Base-by-base conservation (phyloP, 1,139 yeast species). In the Saccharomyces hybrid region DNA sequence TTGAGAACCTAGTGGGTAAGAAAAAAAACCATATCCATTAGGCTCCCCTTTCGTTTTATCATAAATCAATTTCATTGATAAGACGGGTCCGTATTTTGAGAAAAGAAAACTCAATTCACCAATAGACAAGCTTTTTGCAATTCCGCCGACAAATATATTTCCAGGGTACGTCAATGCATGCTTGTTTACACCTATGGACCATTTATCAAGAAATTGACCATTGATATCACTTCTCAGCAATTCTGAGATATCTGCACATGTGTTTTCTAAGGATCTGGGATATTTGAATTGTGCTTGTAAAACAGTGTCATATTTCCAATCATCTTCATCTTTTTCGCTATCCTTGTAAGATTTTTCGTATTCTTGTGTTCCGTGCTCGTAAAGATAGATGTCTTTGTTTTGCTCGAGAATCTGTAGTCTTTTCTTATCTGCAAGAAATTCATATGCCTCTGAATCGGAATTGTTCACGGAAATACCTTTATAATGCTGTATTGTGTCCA, bases 111-210 rank as follows among this genome's bases (percentile, higher is more conserved):
- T 63, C 34, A 79, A 56, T 49, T 75, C 75, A 26, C 71, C 73
- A 7, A 73, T 64, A 3, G 71, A 75, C 59, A 77, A 76, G 64
- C 60, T 74, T 62, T 70, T 70, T 2, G 70, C 67, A 13, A 78
- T 62, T 1, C 83, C 80, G 57, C 83, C 77, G 31, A 84, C 77
- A 64, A 82, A 83, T 32, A 84, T 66, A 60, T 81, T 80, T 0
- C 88, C 88, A 1, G 90, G 89, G 59, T 83, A 84, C 25, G 84
- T 79, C 32, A 82, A 67, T 29, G 83, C 78, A 54, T 76, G 67
- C 16, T 61, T 58, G 49, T 67, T 66, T 9, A 55, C 55, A 49
- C 65, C 62, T 2, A 68, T 57, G 4, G 71, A 68, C 70, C 70
- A 68, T 48, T 52, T 55, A 8, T 55, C 58, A 2, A 65, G 48